Percentiles rank a stretch among this genome's conserved stretches.
phyloP scores from a whole-genome alignment of 139 green algal species.

The Deuterostichococcus epilithicus region DNA sequence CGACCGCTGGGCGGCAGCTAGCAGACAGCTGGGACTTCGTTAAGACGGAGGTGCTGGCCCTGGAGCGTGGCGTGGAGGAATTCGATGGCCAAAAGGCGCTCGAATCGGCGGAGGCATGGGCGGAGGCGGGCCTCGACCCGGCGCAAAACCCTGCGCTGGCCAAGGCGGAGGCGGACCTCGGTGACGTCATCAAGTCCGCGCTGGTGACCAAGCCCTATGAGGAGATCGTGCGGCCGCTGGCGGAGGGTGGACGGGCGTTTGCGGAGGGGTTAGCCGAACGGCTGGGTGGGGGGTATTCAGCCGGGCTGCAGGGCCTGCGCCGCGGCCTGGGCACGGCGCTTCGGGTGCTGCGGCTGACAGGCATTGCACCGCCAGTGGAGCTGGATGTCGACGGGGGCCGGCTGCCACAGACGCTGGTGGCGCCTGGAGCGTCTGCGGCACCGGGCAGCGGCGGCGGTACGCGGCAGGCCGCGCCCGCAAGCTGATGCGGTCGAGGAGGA shows the following conservation, averaged over 20 bases:
- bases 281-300: no score
- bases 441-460: background rate
- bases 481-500: no score
- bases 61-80: background rate
- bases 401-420: background rate
- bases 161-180: background rate
- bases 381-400: background rate
- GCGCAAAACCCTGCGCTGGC: background rate
- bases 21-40: background rate
- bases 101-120: background rate
- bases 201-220: background rate
- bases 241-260: no score
- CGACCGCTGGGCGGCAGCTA: background rate
- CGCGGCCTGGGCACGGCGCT: no score
- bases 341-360: no score
- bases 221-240: background rate
- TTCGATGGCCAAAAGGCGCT: background rate
- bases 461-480: no score
- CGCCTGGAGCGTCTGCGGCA: no score
- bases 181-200: background rate
- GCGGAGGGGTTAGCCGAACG: no score
- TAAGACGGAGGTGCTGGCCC: background rate
- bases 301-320: no score
- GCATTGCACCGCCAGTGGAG: no score
- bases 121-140: background rate